These are phyloP conservation scores for Ramularia endophylla DNA, from an alignment of 2,329 filamentous ascomycete species.

Conservation along the genomic window DNA sequence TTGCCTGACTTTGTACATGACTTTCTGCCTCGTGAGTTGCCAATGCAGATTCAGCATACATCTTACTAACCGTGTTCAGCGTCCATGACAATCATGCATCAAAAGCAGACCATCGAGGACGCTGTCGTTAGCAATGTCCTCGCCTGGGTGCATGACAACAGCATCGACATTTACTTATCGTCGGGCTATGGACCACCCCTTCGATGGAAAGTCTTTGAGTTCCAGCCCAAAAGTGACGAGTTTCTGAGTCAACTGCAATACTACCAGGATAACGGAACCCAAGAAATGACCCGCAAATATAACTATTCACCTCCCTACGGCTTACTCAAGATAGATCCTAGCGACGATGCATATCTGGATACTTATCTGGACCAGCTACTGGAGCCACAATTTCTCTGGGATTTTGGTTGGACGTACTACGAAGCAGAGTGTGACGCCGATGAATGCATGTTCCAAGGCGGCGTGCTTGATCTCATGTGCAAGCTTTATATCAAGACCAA, in stretches of 20 bases:
- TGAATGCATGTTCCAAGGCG: constrained; percentile 37
- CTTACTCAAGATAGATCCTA: constrained; percentile 39
- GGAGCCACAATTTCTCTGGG: constrained; percentile 33
- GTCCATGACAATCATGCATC: constrained; percentile 37
- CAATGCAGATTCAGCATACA: background rate
- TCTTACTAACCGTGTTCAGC: constrained; percentile 11
- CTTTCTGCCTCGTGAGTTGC: constrained; percentile 36
- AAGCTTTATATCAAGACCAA: constrained; percentile 23
- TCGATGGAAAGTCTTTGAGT: constrained; percentile 42
- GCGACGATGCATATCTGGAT: constrained; percentile 41
- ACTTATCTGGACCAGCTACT: constrained; percentile 40
- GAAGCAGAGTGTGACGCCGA: constrained; percentile 37
- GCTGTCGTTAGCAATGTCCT: constrained; percentile 34
- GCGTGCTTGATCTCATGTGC: constrained; percentile 38
- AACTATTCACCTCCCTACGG: constrained; percentile 43
- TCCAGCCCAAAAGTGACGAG: constrained; percentile 36
- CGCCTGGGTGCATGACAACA: constrained; percentile 29
- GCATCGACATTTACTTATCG: constrained; percentile 38
- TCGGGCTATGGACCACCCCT: constrained; percentile 40
- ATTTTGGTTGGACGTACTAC: constrained; percentile 40
- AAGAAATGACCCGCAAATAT: constrained; percentile 19
- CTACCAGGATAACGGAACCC: constrained; percentile 31
- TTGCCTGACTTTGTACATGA: constrained; percentile 38
- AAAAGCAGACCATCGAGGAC: constrained; percentile 39
- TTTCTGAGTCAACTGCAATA: constrained; percentile 40